Evolutionary conservation across 805 yeast genomes (phyloP).

Genomic region (Metschnikowia peoriensis): DNA sequence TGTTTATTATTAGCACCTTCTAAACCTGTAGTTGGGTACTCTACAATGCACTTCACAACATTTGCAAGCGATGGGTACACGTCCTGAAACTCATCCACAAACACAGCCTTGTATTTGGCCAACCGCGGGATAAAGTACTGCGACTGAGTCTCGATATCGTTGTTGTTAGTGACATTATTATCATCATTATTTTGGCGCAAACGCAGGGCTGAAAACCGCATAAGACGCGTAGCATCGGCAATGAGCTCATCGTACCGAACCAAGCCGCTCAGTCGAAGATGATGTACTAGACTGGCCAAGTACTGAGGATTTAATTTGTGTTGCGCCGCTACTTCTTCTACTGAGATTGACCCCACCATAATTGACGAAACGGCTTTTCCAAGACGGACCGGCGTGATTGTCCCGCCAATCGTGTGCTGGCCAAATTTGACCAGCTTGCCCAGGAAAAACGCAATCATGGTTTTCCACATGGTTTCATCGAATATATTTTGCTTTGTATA

Average conservation of each 20-base stretch:
- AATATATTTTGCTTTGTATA: conserved; percentile 31
- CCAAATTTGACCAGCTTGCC: conserved; percentile 31
- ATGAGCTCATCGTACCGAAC: conserved; percentile 37
- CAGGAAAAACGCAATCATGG: conserved; percentile 33
- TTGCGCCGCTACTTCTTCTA: conserved; percentile 24
- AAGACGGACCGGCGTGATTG: conserved; percentile 23
- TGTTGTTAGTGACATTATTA: not conserved
- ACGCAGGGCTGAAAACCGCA: conserved; percentile 18
- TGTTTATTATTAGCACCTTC: conserved; percentile 38
- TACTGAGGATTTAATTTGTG: conserved; percentile 27
- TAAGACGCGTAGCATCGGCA: conserved; percentile 27
- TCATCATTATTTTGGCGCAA: not conserved
- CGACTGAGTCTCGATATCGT: not conserved
- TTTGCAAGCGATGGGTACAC: conserved; percentile 51
- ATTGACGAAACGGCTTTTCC: conserved; percentile 25
- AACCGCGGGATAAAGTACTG: conserved; percentile 14
- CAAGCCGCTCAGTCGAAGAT: conserved; percentile 33
- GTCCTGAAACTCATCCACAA: conserved; percentile 78
- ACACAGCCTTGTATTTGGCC: conserved; percentile 32
- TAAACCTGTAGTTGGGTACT: conserved; percentile 29
- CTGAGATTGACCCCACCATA: conserved; percentile 21
- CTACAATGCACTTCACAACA: conserved; percentile 38
- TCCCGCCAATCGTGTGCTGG: conserved; percentile 24
- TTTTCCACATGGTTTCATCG: conserved; percentile 56
- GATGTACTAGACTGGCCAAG: conserved; percentile 25